Conservation (phyloP, 2,329 filamentous ascomycete species). For the Aspergillus piperis region DNA sequence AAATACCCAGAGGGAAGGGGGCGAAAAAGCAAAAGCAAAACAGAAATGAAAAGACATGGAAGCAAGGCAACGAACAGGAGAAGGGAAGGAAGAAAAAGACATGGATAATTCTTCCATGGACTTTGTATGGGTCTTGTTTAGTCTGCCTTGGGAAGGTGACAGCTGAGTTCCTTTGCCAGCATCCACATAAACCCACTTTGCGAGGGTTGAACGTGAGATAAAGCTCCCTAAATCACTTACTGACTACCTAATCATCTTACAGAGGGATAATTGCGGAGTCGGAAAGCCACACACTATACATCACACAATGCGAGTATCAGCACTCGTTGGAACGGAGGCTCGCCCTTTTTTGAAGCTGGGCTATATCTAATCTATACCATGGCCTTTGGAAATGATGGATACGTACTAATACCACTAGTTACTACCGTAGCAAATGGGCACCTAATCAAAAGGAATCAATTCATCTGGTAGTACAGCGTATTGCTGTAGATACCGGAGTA, state of each 20-base stretch:
- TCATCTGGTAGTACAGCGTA: not conserved
- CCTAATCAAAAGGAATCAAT: too few species aligned
- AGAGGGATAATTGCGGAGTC: too few species aligned
- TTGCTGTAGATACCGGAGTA: not conserved
- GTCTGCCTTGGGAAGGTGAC: constrained; percentile 14
- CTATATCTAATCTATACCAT: not conserved
- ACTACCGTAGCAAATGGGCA: too few species aligned
- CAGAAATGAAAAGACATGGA: not conserved
- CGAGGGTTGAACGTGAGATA: not conserved
- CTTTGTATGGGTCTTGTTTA: not conserved
- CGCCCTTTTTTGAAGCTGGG: not conserved
- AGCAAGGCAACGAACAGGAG: not conserved
- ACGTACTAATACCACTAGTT: too few species aligned
- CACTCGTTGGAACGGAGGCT: not conserved
- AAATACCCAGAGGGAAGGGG: not conserved
- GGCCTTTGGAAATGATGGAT: too few species aligned
- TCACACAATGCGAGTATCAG: not conserved
- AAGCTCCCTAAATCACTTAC: not conserved
- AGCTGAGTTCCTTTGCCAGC: constrained; percentile 16
- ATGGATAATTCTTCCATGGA: not conserved
- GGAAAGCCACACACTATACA: not conserved
- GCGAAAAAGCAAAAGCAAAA: not conserved
- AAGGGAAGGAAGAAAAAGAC: not conserved
- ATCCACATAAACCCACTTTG: constrained; percentile 1
- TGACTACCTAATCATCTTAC: not conserved